Evolutionary conservation across 495 filamentous ascomycete species (phyloP).

Genomic region (Daldinia grandis): DNA sequence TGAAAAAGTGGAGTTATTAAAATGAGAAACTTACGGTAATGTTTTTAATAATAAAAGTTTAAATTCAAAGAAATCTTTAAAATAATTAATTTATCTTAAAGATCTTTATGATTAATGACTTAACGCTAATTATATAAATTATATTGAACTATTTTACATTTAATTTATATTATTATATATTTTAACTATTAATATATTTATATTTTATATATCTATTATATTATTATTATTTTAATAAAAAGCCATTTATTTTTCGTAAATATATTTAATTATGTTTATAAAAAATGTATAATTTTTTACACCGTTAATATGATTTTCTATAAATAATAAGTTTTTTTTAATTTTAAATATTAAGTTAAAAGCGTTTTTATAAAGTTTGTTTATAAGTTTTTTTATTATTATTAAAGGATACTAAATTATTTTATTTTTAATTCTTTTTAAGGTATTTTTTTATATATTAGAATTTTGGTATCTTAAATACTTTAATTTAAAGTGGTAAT

Average conservation of each 20-base stretch:
- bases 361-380: neutral
- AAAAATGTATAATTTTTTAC: neutral
- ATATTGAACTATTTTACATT: no score
- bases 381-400: neutral
- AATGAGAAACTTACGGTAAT: no score
- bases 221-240: neutral
- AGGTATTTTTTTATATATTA: conserved; percentile 35
- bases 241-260: neutral
- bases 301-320: neutral
- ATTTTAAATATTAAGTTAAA: neutral
- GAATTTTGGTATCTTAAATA: neutral
- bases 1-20: no score
- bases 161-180: neutral
- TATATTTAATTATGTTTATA: neutral
- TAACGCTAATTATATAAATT: no score
- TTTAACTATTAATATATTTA: neutral
- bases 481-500: neutral
- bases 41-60: no score
- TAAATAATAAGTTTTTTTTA: neutral
- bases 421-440: neutral
- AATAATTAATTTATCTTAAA: no score
- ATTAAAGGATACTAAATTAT: neutral
- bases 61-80: no score
- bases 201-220: neutral
- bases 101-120: no score